These are phyloP conservation scores for Xenosphaeropsis pyriputrescens DNA, from an alignment of 2,329 filamentous ascomycete genomes.

Conservation along the genomic window DNA sequence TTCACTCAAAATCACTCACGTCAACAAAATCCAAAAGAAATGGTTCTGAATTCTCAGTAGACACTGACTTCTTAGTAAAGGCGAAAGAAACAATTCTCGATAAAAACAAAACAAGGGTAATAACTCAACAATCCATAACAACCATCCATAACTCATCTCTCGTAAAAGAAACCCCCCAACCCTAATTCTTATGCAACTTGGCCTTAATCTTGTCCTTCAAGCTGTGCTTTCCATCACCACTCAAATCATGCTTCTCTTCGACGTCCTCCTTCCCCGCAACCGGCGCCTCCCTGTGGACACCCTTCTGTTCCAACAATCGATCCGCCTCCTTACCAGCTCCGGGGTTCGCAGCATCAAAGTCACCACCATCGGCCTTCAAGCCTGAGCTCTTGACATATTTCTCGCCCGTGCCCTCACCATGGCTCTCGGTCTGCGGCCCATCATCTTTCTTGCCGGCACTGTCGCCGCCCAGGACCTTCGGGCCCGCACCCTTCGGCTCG, in stretches of 20 bases:
- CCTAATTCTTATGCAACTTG: constrained; percentile 37
- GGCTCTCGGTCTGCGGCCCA: constrained; percentile 14
- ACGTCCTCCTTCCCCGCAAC: constrained; percentile 9
- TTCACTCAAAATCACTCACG: too few relatives aligned
- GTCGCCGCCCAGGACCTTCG: constrained; percentile 11
- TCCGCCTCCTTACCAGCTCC: constrained; percentile 54
- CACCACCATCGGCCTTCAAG: constrained; percentile 46
- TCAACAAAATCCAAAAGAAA: too few relatives aligned
- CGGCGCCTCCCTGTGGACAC: constrained; percentile 21
- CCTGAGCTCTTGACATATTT: constrained; percentile 42
- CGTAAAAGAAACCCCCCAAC: too few relatives aligned
- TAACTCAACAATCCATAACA: too few relatives aligned
- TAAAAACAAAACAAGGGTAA: too few relatives aligned
- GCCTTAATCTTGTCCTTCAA: constrained; percentile 53
- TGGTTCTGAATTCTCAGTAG: too few relatives aligned
- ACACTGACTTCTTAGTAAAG: too few relatives aligned
- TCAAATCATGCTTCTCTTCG: constrained; percentile 5
- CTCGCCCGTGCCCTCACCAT: constrained; percentile 35
- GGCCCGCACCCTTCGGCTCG: not conserved
- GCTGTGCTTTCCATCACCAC: constrained; percentile 29
- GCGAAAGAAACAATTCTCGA: too few relatives aligned
- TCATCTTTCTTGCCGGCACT: constrained; percentile 11
- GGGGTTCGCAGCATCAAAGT: constrained; percentile 49
- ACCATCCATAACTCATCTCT: too few relatives aligned
- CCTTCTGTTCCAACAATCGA: constrained; percentile 41